A percentile compares a stretch with the other conserved stretches of the same genome.
Conservation (phyloP, 495 filamentous ascomycete species). For the Annulohypoxylon stygium region DNA sequence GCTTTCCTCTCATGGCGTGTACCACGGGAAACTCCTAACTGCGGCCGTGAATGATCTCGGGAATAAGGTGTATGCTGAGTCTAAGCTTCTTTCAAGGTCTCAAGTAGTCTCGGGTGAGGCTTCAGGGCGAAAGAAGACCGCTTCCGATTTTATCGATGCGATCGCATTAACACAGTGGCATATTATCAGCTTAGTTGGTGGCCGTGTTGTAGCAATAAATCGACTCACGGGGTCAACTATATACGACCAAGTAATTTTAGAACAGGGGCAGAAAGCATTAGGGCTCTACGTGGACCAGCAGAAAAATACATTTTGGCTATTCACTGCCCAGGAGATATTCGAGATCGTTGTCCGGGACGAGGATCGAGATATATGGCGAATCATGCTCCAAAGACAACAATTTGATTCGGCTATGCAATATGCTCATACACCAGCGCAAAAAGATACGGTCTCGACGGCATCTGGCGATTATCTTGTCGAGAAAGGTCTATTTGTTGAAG, state of each 20-base stretch:
- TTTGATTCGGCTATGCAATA: constrained; percentile 90
- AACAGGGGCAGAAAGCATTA: constrained; percentile 79
- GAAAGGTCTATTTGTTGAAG: constrained; percentile 84
- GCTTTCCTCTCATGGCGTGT: constrained; percentile 89
- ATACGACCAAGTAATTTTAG: constrained; percentile 87
- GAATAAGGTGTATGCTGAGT: constrained; percentile 72
- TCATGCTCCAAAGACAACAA: constrained; percentile 84
- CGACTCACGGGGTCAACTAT: constrained; percentile 85
- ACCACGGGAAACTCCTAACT: constrained; percentile 79
- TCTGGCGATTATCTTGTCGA: constrained; percentile 87
- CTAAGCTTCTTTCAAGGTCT: constrained; percentile 79
- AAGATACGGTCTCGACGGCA: constrained; percentile 88
- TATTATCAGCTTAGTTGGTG: constrained; percentile 85
- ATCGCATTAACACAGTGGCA: constrained; percentile 94
- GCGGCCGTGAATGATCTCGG: constrained; percentile 69
- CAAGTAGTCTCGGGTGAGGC: constrained; percentile 76
- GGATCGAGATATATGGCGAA: constrained; percentile 92
- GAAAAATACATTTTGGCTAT: constrained; percentile 97
- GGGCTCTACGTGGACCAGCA: constrained; percentile 88
- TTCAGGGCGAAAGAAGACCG: constrained; percentile 71
- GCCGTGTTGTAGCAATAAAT: constrained; percentile 84
- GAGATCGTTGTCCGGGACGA: constrained; percentile 93
- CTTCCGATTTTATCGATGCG: constrained; percentile 78
- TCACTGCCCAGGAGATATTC: constrained; percentile 89
- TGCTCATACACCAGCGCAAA: constrained; percentile 78